A percentile compares a stretch with the other conserved stretches of the same genome.
These are phyloP conservation scores for Candida odintsovae DNA, from an alignment of 805 yeast species.

Conservation along the genomic window DNA sequence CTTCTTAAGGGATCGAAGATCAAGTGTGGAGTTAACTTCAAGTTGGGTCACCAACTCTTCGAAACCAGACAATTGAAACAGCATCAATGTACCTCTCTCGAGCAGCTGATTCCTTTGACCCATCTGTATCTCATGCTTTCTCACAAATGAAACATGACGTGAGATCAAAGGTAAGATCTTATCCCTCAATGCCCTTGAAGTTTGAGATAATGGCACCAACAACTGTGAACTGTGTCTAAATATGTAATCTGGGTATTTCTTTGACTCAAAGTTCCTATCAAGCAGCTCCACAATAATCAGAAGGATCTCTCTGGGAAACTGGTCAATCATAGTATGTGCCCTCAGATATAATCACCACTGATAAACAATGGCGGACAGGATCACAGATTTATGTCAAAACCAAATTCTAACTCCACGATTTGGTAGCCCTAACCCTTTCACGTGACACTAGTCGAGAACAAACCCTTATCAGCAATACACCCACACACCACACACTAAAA, in stretches of 20 bases:
- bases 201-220: conserved; percentile 7
- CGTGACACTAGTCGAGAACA: not conserved
- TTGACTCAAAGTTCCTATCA: not conserved
- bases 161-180: conserved; percentile 4
- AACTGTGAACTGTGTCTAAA: conserved; percentile 5
- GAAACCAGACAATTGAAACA: not conserved
- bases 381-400: not conserved
- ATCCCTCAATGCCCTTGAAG: conserved; percentile 8
- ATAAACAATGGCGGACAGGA: not conserved
- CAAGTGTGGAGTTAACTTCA: not conserved
- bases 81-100: not conserved
- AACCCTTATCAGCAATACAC: not conserved
- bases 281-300: not conserved
- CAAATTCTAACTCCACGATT: no score
- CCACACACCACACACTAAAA: conserved; percentile 4
- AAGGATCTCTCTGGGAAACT: conserved; percentile 10
- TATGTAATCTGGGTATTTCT: conserved; percentile 9
- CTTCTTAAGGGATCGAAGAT: not conserved
- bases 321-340: conserved; percentile 2
- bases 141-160: conserved; percentile 8
- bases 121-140: conserved; percentile 9
- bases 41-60: conserved; percentile 2
- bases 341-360: not conserved
- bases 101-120: not conserved
- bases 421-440: not conserved